Evolutionary conservation across 148 eudicot genomes (phyloP).

Genomic region (Amaranthus palmeri): DNA sequence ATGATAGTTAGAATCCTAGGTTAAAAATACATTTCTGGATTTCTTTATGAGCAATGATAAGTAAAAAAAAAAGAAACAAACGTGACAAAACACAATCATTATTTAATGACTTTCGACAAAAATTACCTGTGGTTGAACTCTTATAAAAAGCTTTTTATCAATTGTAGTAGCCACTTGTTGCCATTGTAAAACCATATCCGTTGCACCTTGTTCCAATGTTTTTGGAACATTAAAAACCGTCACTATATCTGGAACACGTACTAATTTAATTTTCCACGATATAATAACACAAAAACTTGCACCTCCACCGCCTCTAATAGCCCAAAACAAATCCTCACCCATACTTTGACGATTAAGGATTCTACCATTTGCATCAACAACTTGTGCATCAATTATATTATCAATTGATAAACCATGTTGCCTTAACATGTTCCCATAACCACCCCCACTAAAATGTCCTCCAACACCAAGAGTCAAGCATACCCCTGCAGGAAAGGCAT

Average conservation of each 20-base stretch:
- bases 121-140: slow-evolving; percentile 18
- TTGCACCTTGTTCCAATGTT: slow-evolving; percentile 27
- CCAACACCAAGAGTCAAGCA: slow-evolving; percentile 29
- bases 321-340: slow-evolving; percentile 42
- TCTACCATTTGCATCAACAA: slow-evolving; percentile 26
- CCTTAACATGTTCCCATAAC: slow-evolving; percentile 32
- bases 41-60: too few relatives aligned
- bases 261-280: slow-evolving; percentile 32
- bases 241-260: slow-evolving; percentile 15
- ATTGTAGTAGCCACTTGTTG: slow-evolving; percentile 24
- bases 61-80: too few relatives aligned
- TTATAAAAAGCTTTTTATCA: slow-evolving; percentile 26
- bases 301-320: slow-evolving; percentile 38
- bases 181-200: slow-evolving; percentile 31
- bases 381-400: slow-evolving; percentile 34
- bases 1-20: too few relatives aligned
- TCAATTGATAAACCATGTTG: slow-evolving; percentile 33
- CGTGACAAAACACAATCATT: too few relatives aligned
- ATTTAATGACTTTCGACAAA: too few relatives aligned
- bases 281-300: slow-evolving; percentile 36
- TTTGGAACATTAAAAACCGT: slow-evolving; percentile 21
- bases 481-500: slow-evolving; percentile 33
- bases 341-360: slow-evolving; percentile 20
- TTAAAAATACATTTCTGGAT: too few relatives aligned
- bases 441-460: slow-evolving; percentile 36